phyloP scores from a whole-genome alignment of 345 rosid species.

The Isatis tinctoria region DNA sequence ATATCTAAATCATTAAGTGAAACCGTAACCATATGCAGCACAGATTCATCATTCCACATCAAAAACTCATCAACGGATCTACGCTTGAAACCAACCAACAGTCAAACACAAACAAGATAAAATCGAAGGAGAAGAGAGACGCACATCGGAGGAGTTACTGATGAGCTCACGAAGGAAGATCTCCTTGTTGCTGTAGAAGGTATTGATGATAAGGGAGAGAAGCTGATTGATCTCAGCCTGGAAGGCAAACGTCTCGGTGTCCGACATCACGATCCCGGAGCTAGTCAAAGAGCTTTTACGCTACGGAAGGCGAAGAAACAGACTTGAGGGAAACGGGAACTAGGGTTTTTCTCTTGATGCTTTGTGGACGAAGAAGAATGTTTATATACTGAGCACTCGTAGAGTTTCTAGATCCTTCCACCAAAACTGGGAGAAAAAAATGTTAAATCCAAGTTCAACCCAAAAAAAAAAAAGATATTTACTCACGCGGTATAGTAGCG shows the following conservation, averaged over 20 bases:
- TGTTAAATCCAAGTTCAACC: too few relatives aligned
- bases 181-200: conserved; percentile 6
- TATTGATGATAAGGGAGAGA: neutral
- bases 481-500: conserved; percentile 3
- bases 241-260: neutral
- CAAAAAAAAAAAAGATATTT: neutral
- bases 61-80: neutral
- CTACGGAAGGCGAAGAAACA: neutral
- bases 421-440: too few relatives aligned
- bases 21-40: neutral
- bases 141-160: conserved; percentile 5
- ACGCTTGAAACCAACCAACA: neutral
- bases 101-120: neutral
- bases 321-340: neutral
- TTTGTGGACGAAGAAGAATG: neutral
- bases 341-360: neutral
- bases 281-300: neutral
- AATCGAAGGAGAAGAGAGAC: neutral
- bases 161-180: conserved; percentile 3
- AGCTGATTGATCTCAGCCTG: conserved; percentile 2
- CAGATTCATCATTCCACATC: neutral
- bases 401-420: neutral
- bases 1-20: neutral
- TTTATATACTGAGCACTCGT: neutral
- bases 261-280: neutral